phyloP scores from a whole-genome alignment of 1,284 basidiomycete genomes.

The Cryptococcus deneoformans region DNA sequence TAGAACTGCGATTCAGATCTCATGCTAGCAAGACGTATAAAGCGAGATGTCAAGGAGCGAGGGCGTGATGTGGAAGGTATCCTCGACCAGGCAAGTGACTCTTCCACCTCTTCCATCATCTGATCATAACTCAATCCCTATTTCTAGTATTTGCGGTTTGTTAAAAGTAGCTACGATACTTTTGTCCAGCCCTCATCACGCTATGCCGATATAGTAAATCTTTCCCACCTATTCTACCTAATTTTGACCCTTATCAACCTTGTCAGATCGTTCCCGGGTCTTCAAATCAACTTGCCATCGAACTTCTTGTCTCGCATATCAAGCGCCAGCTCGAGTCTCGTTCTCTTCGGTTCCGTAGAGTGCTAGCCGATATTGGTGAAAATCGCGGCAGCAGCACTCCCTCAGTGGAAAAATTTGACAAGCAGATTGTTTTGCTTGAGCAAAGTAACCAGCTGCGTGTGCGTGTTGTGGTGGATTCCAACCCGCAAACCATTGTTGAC shows the following conservation, averaged over 20 bases:
- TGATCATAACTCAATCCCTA: conserved; percentile 2
- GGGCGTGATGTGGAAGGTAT: conserved; percentile 82
- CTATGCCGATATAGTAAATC: conserved; percentile 78
- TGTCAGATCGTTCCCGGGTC: conserved; percentile 83
- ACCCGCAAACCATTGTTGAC: too few relatives aligned
- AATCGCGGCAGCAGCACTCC: conserved; percentile 8
- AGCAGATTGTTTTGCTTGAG: conserved; percentile 59
- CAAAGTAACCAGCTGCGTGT: conserved; percentile 81
- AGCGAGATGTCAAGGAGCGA: conserved; percentile 82
- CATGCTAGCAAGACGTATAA: conserved; percentile 92
- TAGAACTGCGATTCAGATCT: conserved; percentile 82
- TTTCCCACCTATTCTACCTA: neutral
- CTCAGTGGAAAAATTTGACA: conserved; percentile 1
- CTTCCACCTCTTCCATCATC: neutral
- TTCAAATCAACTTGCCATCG: conserved; percentile 78
- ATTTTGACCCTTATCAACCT: neutral
- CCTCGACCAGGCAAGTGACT: conserved; percentile 64
- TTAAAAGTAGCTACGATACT: conserved; percentile 91
- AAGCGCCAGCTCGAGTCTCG: conserved; percentile 77
- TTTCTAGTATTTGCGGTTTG: conserved; percentile 67
- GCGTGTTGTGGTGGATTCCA: conserved; percentile 10
- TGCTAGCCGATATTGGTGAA: conserved; percentile 52
- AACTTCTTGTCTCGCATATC: conserved; percentile 89
- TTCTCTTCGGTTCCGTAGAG: conserved; percentile 67
- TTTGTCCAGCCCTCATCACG: conserved; percentile 87